Conservation (phyloP, 2,329 filamentous ascomycete species). For the Cladosporium sp. region DNA sequence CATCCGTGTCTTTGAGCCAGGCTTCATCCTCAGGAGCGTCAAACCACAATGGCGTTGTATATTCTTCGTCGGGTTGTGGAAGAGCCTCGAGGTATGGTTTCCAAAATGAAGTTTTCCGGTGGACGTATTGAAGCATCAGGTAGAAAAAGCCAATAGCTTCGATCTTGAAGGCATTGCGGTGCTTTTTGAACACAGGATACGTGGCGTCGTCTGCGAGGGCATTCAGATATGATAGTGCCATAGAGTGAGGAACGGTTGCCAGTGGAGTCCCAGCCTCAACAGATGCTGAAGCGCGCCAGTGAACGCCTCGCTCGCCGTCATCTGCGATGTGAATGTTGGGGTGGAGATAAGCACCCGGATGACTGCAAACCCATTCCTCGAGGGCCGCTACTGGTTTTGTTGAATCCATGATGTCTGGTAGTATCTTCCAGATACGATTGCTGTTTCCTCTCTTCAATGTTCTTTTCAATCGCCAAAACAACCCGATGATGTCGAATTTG, state of each 20-base stretch:
- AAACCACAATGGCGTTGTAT: conserved; percentile 33
- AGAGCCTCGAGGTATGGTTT: conserved; percentile 34
- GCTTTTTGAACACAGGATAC: conserved; percentile 27
- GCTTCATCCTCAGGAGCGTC: conserved; percentile 26
- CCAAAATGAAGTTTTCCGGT: conserved; percentile 33
- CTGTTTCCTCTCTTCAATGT: too few species aligned
- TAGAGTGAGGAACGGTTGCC: conserved; percentile 28
- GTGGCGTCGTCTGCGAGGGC: conserved; percentile 31
- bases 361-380: conserved; percentile 28
- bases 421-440: too few species aligned
- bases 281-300: conserved; percentile 21
- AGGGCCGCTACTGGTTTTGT: conserved; percentile 16
- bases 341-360: conserved; percentile 29
- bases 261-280: conserved; percentile 21
- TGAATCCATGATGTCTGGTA: too few species aligned
- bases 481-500: too few species aligned
- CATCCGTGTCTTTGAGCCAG: conserved; percentile 35
- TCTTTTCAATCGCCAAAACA: too few species aligned
- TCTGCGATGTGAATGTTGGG: conserved; percentile 22
- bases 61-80: conserved; percentile 28
- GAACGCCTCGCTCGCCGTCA: conserved; percentile 24
- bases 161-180: conserved; percentile 23
- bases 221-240: conserved; percentile 34
- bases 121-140: conserved; percentile 32
- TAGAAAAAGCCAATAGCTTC: conserved; percentile 35